Conservation (phyloP, 305 asterid species). For the Nicotiana rustica region DNA sequence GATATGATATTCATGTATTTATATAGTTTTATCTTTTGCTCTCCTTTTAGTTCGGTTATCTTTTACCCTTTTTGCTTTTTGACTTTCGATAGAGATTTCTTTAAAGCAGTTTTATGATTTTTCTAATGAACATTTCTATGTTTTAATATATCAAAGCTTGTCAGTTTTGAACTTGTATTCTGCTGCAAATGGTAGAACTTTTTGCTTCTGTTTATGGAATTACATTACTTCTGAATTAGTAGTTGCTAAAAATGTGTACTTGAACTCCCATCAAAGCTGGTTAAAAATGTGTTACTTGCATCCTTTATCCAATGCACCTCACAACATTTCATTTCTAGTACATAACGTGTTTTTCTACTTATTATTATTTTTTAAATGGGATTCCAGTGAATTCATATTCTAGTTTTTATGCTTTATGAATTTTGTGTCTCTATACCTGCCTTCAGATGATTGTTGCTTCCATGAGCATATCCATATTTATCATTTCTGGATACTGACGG, state of each 20-base stretch:
- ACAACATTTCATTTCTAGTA: background rate
- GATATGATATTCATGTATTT: background rate
- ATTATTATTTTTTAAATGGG: background rate
- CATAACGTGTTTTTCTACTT: background rate
- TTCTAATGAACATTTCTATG: background rate
- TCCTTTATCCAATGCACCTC: background rate
- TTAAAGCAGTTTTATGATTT: background rate
- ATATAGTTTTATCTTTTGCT: background rate
- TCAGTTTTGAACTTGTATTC: background rate
- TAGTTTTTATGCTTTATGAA: background rate
- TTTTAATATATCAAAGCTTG: background rate
- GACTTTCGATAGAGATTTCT: background rate
- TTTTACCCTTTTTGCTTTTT: background rate
- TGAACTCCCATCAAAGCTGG: background rate
- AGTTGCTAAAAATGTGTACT: background rate
- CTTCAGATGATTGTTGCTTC: conserved; percentile 21
- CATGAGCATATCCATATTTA: background rate
- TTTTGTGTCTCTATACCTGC: background rate
- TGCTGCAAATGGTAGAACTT: background rate
- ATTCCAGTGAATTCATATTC: background rate
- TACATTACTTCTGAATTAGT: background rate
- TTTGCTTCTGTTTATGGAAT: background rate
- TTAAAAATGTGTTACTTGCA: background rate
- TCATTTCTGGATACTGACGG: conserved; percentile 7
- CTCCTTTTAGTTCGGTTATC: background rate